Evolutionary conservation across 1,284 basidiomycete species (phyloP).

Genomic region (Trichosporon coremiiforme): DNA sequence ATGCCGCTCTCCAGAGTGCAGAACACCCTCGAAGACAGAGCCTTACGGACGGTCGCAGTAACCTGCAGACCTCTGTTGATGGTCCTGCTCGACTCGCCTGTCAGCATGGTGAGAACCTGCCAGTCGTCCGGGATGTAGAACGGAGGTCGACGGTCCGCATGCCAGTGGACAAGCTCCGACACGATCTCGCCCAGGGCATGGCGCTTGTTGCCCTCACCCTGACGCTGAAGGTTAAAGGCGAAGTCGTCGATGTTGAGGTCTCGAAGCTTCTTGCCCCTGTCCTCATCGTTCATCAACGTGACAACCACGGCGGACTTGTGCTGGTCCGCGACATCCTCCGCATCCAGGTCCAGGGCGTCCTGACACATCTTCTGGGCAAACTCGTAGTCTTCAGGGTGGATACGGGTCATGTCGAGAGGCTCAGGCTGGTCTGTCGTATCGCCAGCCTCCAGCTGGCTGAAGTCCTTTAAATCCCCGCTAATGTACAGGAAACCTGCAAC

Average conservation of each 20-base stretch:
- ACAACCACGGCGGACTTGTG: constrained; percentile 82
- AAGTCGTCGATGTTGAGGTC: constrained; percentile 97
- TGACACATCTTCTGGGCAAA: constrained; percentile 98
- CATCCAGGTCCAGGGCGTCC: constrained; percentile 91
- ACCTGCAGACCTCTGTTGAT: constrained; percentile 79
- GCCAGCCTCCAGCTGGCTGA: constrained; percentile 45
- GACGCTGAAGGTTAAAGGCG: constrained; percentile 77
- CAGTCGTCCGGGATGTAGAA: constrained; percentile 72
- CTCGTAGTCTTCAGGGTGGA: constrained; percentile 98
- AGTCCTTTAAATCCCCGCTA: constrained; percentile 66
- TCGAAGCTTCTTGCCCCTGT: constrained; percentile 78
- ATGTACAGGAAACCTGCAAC: constrained; percentile 89
- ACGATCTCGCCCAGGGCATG: constrained; percentile 86
- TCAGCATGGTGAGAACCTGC: constrained; percentile 93
- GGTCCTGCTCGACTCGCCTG: constrained; percentile 83
- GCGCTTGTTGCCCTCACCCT: constrained; percentile 79
- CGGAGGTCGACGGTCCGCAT: constrained; percentile 71
- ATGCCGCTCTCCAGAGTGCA: constrained; percentile 80
- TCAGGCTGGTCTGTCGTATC: constrained; percentile 74
- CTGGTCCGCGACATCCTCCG: constrained; percentile 87
- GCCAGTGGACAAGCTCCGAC: constrained; percentile 83
- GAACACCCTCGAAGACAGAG: constrained; percentile 43
- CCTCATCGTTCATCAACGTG: constrained; percentile 79
- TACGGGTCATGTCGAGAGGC: constrained; percentile 90
- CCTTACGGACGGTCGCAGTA: constrained; percentile 66